Evolutionary conservation across 495 filamentous ascomycete genomes (phyloP), one percentile per base, ranked within the genome.

Genomic region (Trichoderma reesei): DNA sequence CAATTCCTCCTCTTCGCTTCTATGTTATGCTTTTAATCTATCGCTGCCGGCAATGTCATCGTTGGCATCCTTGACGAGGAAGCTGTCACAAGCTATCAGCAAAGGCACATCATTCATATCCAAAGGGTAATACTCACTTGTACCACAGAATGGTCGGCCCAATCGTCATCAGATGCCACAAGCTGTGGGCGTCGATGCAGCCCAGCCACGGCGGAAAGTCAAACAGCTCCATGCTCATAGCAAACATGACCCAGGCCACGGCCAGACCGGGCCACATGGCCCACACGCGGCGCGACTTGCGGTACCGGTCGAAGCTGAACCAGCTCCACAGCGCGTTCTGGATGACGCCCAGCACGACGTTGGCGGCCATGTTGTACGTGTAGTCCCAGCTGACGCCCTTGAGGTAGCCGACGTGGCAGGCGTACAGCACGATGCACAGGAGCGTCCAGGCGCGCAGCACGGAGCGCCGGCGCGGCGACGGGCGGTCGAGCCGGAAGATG

Each of bases 81-180:
- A 94, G 67, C 90, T 94, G 10, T 56, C 34, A 67, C 42, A 26
- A 20, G 16, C 5, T 2, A 59, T 61, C 41, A 64, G 65, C n/a
- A 62, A 18, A 10, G 62, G 8, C 41, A 48, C 8, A 63, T 34
- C 48, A 56, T n/a, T 51, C 31, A 42, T 5, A 5, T 42, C 33
- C 20, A 51, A 37, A 0, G 37, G 11, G 6, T 46, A 65, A 44
- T 62, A 86, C 92, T 83, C 77, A 98, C 94, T 89, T 89, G 72
- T 98, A 98, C 89, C 90, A 98, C 83, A 93, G 85, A 44, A 93
- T 79, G 7, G 92, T 90, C 37, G 94, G 94, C 61, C 83, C 82
- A 59, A 98, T 92, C 2, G 94, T 98, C 42, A 90, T 90, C 65
- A 94, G 72, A 83, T 98, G 94, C 94, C 94, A 98, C 65, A 98